Percentiles rank a stretch among this genome's conserved stretches.
Conservation (phyloP, 148 eudicot species). For the Bassia scoparia region DNA sequence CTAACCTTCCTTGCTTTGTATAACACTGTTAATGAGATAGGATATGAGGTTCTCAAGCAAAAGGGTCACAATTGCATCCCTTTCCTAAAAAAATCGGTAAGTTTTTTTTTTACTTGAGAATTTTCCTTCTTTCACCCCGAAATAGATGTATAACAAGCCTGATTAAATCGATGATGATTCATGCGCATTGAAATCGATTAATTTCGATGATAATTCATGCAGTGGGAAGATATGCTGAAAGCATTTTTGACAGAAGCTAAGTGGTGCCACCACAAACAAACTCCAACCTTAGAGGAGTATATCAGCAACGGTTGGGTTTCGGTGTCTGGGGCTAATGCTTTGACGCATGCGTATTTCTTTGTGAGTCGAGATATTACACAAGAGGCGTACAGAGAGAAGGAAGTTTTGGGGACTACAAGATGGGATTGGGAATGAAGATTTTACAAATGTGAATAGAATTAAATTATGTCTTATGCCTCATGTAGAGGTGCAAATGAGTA, state of each 20-base stretch:
- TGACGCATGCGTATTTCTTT: conserved; percentile 24
- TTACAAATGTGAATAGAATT: too few relatives aligned
- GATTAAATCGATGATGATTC: too few relatives aligned
- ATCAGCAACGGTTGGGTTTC: conserved; percentile 29
- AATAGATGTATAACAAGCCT: too few relatives aligned
- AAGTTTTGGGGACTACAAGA: too few relatives aligned
- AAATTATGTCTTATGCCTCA: too few relatives aligned
- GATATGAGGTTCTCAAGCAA: conserved; percentile 20
- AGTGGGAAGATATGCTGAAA: conserved; percentile 24
- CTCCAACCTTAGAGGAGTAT: conserved; percentile 10
- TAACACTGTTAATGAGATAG: conserved; percentile 28
- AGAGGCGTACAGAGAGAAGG: too few relatives aligned
- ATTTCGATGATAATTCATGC: not conserved
- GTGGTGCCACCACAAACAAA: conserved; percentile 9
- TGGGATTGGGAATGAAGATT: too few relatives aligned
- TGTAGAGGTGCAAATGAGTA: too few relatives aligned
- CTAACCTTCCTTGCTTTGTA: conserved; percentile 28
- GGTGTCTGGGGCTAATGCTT: conserved; percentile 12
- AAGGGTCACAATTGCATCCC: conserved; percentile 20
- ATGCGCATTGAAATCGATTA: not conserved
- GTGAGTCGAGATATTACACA: conserved; percentile 10
- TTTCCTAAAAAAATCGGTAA: conserved; percentile 9
- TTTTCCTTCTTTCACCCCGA: too few relatives aligned
- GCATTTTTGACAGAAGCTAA: conserved; percentile 25
- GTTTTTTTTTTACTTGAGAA: too few relatives aligned